Evolutionary conservation across 352 stramenopile genomes (phyloP).

Genomic region (Elongisporangium senticosum): DNA sequence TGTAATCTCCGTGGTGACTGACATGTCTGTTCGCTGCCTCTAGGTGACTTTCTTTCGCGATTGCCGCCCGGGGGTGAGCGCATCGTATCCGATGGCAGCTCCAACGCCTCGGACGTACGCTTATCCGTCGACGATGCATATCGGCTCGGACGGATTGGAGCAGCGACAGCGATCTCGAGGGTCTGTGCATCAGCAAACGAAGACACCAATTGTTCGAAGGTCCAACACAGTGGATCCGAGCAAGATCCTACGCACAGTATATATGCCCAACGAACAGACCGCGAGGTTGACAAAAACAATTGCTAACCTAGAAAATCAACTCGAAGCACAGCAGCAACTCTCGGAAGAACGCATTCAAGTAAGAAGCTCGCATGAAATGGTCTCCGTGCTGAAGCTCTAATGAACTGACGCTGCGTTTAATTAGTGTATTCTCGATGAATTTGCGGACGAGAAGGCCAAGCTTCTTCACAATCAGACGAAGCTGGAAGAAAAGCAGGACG

Average conservation of each 20-base stretch:
- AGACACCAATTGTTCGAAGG: background rate
- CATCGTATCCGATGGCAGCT: slow-evolving; percentile 34
- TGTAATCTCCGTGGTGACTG: background rate
- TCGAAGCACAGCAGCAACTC: slow-evolving; percentile 46
- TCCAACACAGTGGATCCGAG: slow-evolving; percentile 5
- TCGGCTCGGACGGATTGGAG: slow-evolving; percentile 47
- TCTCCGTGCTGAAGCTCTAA: background rate
- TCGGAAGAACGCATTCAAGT: slow-evolving; percentile 58
- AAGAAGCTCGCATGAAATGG: background rate
- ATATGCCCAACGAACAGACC: slow-evolving; percentile 69
- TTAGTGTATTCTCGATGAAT: slow-evolving; percentile 46
- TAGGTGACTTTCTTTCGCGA: slow-evolving; percentile 74
- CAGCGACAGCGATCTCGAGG: background rate
- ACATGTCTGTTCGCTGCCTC: background rate
- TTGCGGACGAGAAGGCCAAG: slow-evolving; percentile 49
- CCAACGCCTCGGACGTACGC: slow-evolving; percentile 33
- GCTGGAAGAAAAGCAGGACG: slow-evolving; percentile 24
- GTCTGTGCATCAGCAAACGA: background rate
- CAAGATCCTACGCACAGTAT: slow-evolving; percentile 69
- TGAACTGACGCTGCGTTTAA: no score
- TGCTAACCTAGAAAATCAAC: slow-evolving; percentile 54
- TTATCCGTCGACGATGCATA: slow-evolving; percentile 75
- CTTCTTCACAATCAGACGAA: slow-evolving; percentile 31
- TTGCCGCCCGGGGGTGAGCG: slow-evolving; percentile 49
- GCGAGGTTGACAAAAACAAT: slow-evolving; percentile 42